Evolutionary conservation across 106 monocot species (phyloP).

Genomic region (Hemerocallis citrina): DNA sequence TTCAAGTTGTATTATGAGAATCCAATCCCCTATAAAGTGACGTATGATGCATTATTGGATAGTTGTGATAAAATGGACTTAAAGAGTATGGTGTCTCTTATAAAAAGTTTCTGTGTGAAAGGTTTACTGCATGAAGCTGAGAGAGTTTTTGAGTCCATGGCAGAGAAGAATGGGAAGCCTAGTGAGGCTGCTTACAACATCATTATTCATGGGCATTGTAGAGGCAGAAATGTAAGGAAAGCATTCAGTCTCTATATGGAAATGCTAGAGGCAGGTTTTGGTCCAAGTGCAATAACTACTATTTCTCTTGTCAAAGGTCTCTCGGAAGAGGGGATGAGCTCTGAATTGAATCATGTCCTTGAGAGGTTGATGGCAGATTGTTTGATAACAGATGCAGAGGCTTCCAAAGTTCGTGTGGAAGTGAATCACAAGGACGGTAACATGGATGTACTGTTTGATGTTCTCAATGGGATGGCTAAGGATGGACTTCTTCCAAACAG

Average conservation of each 20-base stretch:
- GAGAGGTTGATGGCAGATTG: slow-evolving; percentile 41
- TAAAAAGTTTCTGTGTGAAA: slow-evolving; percentile 85
- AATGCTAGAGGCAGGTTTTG: slow-evolving; percentile 46
- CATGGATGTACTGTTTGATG: slow-evolving; percentile 55
- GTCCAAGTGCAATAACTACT: slow-evolving; percentile 48
- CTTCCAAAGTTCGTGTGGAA: slow-evolving; percentile 56
- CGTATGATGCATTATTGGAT: slow-evolving; percentile 45
- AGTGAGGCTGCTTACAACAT: slow-evolving; percentile 59
- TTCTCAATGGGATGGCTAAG: slow-evolving; percentile 53
- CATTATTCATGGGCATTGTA: slow-evolving; percentile 78
- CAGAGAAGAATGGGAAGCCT: slow-evolving; percentile 33
- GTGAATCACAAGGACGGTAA: slow-evolving; percentile 64
- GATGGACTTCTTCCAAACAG: slow-evolving; percentile 67
- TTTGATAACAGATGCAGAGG: slow-evolving; percentile 48
- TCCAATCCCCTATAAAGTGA: slow-evolving; percentile 38
- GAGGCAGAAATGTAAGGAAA: slow-evolving; percentile 50
- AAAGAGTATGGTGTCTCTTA: slow-evolving; percentile 38
- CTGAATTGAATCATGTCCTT: slow-evolving; percentile 45
- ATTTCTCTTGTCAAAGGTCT: slow-evolving; percentile 70
- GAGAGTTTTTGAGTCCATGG: slow-evolving; percentile 51
- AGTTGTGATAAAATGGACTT: slow-evolving; percentile 39
- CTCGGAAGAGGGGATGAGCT: slow-evolving; percentile 40
- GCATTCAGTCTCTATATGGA: slow-evolving; percentile 56
- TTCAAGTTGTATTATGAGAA: slow-evolving; percentile 50
- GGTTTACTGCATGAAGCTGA: slow-evolving; percentile 81